Evolutionary conservation across 305 asterid species (phyloP).

Genomic region (Withania somnifera): DNA sequence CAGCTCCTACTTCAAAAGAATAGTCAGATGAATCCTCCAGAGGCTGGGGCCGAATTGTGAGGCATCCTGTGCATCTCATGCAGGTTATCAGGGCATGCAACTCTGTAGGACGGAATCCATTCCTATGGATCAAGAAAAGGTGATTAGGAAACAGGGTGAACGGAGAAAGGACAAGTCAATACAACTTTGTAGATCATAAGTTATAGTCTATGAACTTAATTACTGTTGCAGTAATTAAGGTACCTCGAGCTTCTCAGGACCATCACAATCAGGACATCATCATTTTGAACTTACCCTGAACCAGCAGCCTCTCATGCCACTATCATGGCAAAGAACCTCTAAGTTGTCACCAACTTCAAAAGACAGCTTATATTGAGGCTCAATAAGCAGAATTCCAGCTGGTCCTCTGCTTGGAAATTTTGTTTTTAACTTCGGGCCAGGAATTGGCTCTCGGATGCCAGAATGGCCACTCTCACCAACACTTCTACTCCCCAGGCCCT

Average conservation of each 20-base stretch:
- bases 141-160: background rate
- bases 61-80: constrained; percentile 41
- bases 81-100: constrained; percentile 31
- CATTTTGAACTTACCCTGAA: constrained; percentile 40
- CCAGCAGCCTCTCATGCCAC: constrained; percentile 65
- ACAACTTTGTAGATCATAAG: background rate
- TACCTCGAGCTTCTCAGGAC: constrained; percentile 45
- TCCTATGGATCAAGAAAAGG: constrained; percentile 23
- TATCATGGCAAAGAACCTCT: constrained; percentile 51
- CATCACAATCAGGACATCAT: constrained; percentile 30
- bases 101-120: constrained; percentile 27
- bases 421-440: constrained; percentile 13
- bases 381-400: constrained; percentile 1
- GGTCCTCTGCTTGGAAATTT: constrained; percentile 9
- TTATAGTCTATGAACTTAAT: background rate
- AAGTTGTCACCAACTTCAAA: constrained; percentile 16
- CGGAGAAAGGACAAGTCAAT: background rate
- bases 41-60: constrained; percentile 44
- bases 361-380: background rate
- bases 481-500: constrained; percentile 6
- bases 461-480: background rate
- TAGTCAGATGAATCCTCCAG: constrained; percentile 4
- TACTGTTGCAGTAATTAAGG: background rate
- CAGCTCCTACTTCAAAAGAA: constrained; percentile 30
- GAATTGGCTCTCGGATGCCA: background rate